Base-by-base conservation (phyloP, 768 basidiomycete species). In the Tulasnella sp. region DNA sequence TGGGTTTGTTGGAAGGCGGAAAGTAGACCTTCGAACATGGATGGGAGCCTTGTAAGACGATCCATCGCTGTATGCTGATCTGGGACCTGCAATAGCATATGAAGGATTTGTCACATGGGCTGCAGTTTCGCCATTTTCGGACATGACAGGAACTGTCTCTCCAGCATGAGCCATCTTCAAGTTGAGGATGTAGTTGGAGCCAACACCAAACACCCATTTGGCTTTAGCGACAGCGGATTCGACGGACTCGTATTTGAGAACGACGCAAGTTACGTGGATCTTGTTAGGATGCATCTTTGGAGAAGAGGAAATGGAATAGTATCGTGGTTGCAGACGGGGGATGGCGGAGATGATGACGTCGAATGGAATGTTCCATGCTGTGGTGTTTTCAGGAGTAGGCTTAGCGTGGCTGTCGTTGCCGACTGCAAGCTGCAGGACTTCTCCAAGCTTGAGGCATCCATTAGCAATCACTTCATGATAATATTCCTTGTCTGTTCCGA, bases 241-340 rank as follows among this genome's bases (percentile, higher is more conserved):
- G 10, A 77, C 60, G 24, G 83, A 81, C 64, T 92, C 72, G 66
- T 93, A 98, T 64, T 91, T 89, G 63, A 98, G 79, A 8, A 98
- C 89, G 46, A 99, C 95, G 48, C 78, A 84, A 13, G 95, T 99
- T 59, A 91, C 81, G 65, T 99, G 95, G 58, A 99, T 89, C 6
- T 83, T 70, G 54, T 75, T 79, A n/a, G 92, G 78, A 65, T 89
- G 64, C 8, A 96, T 70, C 65, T 98, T 98, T 37, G 95, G 91
- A 56, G 87, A 90, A 16, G 92, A 96, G 7, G 95, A 96, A 65
- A 99, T 98, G 29, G 95, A 99, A 67, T 93, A 99, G 70, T 86
- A 99, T 50, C 95, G 83, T 29, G 95, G 91, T 64, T 98, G 93
- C 16, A 99, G 76, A 57, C 95, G 89, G 33, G 89, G 79, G 53